Conservation (phyloP, 345 rosid genomes). For the Populus pruinosa region DNA sequence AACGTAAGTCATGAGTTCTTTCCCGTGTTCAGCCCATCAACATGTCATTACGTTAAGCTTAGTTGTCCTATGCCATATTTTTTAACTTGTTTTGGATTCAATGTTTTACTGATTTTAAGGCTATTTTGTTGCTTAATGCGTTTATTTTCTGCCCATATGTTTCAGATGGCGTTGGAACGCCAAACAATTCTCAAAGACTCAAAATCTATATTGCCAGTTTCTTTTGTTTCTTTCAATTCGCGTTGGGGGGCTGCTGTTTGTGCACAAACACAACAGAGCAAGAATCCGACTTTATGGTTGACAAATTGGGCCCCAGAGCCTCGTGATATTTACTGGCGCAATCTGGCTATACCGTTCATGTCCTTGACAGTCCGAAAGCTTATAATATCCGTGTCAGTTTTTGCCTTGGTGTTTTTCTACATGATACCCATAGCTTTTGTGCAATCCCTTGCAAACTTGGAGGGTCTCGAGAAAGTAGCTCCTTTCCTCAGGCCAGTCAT, state of each 20-base stretch:
- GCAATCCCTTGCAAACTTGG: slow-evolving; percentile 93
- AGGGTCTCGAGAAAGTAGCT: slow-evolving; percentile 85
- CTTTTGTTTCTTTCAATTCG: slow-evolving; percentile 87
- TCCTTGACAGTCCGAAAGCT: slow-evolving; percentile 77
- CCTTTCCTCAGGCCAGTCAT: slow-evolving; percentile 94
- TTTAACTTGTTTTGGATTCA: not conserved
- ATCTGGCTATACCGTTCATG: slow-evolving; percentile 86
- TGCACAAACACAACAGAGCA: slow-evolving; percentile 97
- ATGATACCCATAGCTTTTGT: slow-evolving; percentile 99
- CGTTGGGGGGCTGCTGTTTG: slow-evolving; percentile 99
- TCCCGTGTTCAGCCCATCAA: slow-evolving; percentile 1
- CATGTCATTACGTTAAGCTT: not conserved
- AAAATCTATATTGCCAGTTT: slow-evolving; percentile 68
- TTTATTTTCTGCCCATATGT: not conserved
- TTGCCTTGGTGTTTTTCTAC: slow-evolving; percentile 90
- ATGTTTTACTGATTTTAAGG: not conserved
- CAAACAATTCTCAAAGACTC: slow-evolving; percentile 65
- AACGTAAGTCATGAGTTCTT: slow-evolving; percentile 39
- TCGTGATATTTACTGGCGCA: slow-evolving; percentile 90
- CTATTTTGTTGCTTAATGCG: not conserved
- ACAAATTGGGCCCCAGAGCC: slow-evolving; percentile 98
- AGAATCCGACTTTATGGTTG: slow-evolving; percentile 85
- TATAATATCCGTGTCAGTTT: slow-evolving; percentile 62
- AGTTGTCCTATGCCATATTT: too few relatives aligned
- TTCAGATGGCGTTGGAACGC: slow-evolving; percentile 75